Evolutionary conservation across 805 yeast genomes (phyloP).

Genomic region (Myxozyma neotropica): DNA sequence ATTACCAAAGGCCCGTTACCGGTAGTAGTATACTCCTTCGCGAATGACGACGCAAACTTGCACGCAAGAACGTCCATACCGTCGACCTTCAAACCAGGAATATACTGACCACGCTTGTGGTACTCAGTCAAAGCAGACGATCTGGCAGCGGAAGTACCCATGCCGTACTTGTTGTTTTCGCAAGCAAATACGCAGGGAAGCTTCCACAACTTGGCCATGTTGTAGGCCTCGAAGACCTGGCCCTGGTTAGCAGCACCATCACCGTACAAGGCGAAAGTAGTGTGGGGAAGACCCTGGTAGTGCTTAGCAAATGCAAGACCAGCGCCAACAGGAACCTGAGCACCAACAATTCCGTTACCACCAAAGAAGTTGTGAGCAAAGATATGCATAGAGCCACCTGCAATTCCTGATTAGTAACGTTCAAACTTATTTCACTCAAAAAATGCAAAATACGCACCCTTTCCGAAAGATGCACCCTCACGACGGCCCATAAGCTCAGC

Average conservation of each 20-base stretch:
- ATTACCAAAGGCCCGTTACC: constrained; percentile 96
- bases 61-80: constrained; percentile 98
- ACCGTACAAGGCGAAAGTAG: constrained; percentile 90
- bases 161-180: constrained; percentile 99
- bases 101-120: constrained; percentile 99
- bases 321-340: constrained; percentile 97
- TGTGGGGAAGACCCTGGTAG: constrained; percentile 75
- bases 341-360: constrained; percentile 99
- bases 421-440: neutral
- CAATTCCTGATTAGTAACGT: neutral
- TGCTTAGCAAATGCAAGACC: constrained; percentile 99
- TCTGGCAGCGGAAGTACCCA: constrained; percentile 98
- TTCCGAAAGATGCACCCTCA: constrained; percentile 93
- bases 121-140: constrained; percentile 96
- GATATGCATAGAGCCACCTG: constrained; percentile 98
- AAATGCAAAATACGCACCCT: constrained; percentile 51
- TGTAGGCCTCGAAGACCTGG: constrained; percentile 95
- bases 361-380: constrained; percentile 94
- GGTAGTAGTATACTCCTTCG: constrained; percentile 90
- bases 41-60: constrained; percentile 94
- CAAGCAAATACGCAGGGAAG: constrained; percentile 93
- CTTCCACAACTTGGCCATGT: constrained; percentile 99
- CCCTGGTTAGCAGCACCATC: constrained; percentile 99
- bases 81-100: constrained; percentile 96
- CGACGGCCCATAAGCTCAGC: constrained; percentile 98